Conservation (phyloP, 2,329 filamentous ascomycete species). For the Calonectria pauciramosa region DNA sequence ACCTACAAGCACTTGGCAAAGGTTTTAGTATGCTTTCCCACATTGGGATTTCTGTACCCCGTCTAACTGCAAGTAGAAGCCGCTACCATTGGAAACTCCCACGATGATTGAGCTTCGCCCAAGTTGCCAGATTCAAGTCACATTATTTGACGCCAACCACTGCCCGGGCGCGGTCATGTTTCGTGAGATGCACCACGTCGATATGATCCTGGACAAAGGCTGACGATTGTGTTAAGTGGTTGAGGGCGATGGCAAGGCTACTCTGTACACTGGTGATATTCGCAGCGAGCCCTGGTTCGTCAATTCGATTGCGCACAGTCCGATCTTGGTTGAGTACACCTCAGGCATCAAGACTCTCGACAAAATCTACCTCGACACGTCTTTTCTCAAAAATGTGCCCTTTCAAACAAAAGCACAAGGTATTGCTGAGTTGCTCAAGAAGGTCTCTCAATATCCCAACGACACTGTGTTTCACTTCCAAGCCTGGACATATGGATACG, state of each 20-base stretch:
- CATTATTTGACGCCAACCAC: slow-evolving; percentile 91
- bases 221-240: slow-evolving; percentile 66
- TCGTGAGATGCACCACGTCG: slow-evolving; percentile 55
- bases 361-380: slow-evolving; percentile 91
- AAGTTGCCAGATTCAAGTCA: slow-evolving; percentile 79
- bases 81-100: slow-evolving; percentile 85
- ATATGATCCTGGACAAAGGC: not conserved
- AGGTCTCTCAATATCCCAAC: slow-evolving; percentile 76
- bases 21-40: slow-evolving; percentile 66
- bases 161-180: slow-evolving; percentile 95
- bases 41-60: accelerated
- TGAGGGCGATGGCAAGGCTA: slow-evolving; percentile 77
- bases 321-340: slow-evolving; percentile 81
- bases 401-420: slow-evolving; percentile 80
- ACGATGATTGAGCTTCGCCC: slow-evolving; percentile 81
- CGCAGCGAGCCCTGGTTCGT: slow-evolving; percentile 91
- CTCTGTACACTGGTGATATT: slow-evolving; percentile 92
- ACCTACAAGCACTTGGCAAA: slow-evolving; percentile 83
- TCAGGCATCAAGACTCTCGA: slow-evolving; percentile 77
- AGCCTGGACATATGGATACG: slow-evolving; percentile 91
- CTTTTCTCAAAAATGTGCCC: slow-evolving; percentile 66
- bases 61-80: slow-evolving; percentile 65
- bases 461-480: slow-evolving; percentile 88
- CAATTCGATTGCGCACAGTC: slow-evolving; percentile 77
- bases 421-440: slow-evolving; percentile 77